These are phyloP conservation scores for Sarcomyxa edulis DNA, from an alignment of 768 basidiomycete genomes.

Conservation along the genomic window DNA sequence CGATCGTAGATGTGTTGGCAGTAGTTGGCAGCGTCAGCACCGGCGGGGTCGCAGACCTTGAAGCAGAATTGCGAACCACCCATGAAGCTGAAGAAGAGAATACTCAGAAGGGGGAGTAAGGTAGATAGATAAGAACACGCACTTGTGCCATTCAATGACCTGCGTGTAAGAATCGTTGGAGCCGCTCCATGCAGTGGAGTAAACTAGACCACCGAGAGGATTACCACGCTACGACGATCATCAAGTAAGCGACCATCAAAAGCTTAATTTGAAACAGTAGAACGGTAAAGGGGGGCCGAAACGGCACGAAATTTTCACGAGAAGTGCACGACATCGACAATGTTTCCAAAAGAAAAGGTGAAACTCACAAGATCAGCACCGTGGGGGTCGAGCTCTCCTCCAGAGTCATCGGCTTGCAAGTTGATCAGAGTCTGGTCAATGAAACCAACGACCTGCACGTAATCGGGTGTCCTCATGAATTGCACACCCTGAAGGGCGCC, in stretches of 20 bases:
- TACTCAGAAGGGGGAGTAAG: background rate
- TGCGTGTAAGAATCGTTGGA: conserved; percentile 25
- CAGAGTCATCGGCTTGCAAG: conserved; percentile 45
- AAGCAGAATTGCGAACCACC: conserved; percentile 49
- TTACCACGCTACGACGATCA: conserved; percentile 26
- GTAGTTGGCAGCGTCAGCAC: conserved; percentile 32
- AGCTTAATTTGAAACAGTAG: too few relatives aligned
- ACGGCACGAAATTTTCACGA: conserved; percentile 5
- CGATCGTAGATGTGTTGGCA: conserved; percentile 64
- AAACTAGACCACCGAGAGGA: conserved; percentile 60
- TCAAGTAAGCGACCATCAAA: background rate
- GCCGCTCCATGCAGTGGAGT: conserved; percentile 43
- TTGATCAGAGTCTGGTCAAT: conserved; percentile 71
- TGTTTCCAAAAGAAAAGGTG: conserved; percentile 21
- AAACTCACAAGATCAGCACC: conserved; percentile 44
- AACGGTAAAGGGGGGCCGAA: too few relatives aligned
- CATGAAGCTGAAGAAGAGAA: conserved; percentile 40
- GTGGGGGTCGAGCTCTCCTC: conserved; percentile 70
- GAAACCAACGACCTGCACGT: conserved; percentile 56
- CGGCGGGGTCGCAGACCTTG: conserved; percentile 53
- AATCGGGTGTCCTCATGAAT: conserved; percentile 59
- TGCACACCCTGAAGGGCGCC: conserved; percentile 68
- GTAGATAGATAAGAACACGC: conserved; percentile 10
- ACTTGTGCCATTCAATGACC: conserved; percentile 56
- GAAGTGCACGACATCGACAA: too few relatives aligned